Base-by-base conservation (phyloP, 768 basidiomycete genomes). In the Tremella fuciformis region DNA sequence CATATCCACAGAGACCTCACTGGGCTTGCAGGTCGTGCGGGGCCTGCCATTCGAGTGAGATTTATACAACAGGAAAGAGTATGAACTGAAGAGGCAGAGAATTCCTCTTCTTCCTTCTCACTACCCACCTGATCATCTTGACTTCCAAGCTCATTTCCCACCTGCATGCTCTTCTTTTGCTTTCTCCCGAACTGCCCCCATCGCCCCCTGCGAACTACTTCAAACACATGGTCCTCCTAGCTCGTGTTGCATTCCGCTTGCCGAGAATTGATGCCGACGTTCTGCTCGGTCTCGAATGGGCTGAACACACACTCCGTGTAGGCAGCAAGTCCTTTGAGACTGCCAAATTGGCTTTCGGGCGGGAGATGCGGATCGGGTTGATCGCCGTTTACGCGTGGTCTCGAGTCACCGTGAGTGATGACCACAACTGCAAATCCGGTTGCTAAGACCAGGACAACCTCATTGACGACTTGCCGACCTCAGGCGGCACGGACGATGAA, bases 161-260 rank as follows among this genome's bases (percentile, higher is more conserved):
- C 21, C 79, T 85, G 55, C 82, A 86, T 38, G 79, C 79, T 50
- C 72, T 89, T 39, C 79, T 88, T 53, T 81, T 91, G 46, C 73
- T 87, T 61, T 76, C 88, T 18, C 85, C 93, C 19, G 88, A 49
- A n/a, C 50, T 67, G 22, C 64, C 69, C 3, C 67, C 69, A 9
- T 76, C 73, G 58, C 75, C 75, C 19, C 73, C 75, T 0, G 22
- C 22, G 8, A 67, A 68, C 42, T 64, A 62, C 8, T 11, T 73
- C 2, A 22, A 22, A 15, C 75, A 76, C 51, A 71, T 74, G 64
- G 13, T 25, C 41, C 59, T 73, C 8, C 62, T 76, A 7, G 60
- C 60, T 8, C 24, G 42, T 42, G 67, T 73, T 38, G 73, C 67
- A 6, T 57, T 76, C 49, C 34, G 59, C 16, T 67, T 69, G 1